These are phyloP conservation scores for Zygosaccharomyces pseudobailii DNA, from an alignment of 1,139 yeast genomes.

Conservation along the genomic window DNA sequence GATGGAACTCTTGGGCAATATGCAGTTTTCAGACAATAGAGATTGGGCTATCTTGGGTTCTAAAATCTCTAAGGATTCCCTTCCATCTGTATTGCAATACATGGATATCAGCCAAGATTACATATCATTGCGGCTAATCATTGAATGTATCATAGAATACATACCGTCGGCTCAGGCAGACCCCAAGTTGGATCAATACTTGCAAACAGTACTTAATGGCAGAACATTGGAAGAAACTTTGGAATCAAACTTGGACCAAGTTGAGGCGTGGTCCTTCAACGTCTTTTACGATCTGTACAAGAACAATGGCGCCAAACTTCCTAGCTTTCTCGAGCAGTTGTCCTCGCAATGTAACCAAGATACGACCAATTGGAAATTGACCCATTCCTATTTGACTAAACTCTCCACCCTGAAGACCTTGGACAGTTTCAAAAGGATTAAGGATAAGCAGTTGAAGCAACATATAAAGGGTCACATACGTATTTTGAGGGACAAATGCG, in stretches of 20 bases:
- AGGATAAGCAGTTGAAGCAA: constrained; percentile 18
- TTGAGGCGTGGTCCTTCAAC: constrained; percentile 23
- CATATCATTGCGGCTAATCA: constrained; percentile 15
- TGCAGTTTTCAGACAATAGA: constrained; percentile 26
- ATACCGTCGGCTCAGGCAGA: constrained; percentile 16
- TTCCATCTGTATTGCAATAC: constrained; percentile 17
- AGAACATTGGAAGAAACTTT: constrained; percentile 2
- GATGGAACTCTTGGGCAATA: constrained; percentile 10
- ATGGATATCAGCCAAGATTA: constrained; percentile 16
- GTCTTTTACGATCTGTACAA: constrained; percentile 20
- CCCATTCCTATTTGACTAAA: constrained; percentile 24
- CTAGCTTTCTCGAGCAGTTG: constrained; percentile 4
- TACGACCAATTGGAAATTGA: constrained; percentile 19
- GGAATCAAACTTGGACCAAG: constrained; percentile 8
- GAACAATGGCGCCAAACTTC: constrained; percentile 13
- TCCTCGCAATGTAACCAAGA: constrained; percentile 1
- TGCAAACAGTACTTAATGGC: not conserved
- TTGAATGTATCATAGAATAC: constrained; percentile 27
- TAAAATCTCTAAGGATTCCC: constrained; percentile 1
- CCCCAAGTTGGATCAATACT: constrained; percentile 9
- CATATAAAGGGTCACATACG: constrained; percentile 18
- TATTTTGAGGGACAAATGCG: constrained; percentile 23
- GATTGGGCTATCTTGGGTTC: constrained; percentile 23
- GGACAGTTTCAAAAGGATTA: constrained; percentile 31
- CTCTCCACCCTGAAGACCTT: constrained; percentile 33